A percentile compares a stretch with the other conserved stretches of the same genome.
Evolutionary conservation across 805 yeast genomes (phyloP).

Genomic region (Suhomyces tanzawaensis): DNA sequence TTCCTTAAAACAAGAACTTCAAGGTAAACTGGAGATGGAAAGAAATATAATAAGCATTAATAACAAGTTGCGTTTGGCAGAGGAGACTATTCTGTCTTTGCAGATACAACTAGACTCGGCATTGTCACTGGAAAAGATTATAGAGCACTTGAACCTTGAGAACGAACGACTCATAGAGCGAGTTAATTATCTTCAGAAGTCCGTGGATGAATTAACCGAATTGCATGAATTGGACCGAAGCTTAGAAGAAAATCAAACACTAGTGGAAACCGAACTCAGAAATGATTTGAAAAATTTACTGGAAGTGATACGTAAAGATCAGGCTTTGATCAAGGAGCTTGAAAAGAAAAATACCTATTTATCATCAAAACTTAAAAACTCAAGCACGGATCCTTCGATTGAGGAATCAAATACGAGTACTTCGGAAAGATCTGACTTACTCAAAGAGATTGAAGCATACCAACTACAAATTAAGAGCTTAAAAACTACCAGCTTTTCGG

Average conservation of each 20-base stretch:
- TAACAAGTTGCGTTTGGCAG: slow-evolving; percentile 18
- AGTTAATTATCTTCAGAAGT: slow-evolving; percentile 29
- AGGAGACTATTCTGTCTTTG: slow-evolving; percentile 23
- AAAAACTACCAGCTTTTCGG: slow-evolving; percentile 9
- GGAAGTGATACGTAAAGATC: slow-evolving; percentile 15
- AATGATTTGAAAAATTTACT: slow-evolving; percentile 30
- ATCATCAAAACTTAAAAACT: slow-evolving; percentile 17
- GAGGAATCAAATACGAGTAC: background rate
- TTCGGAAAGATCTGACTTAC: background rate
- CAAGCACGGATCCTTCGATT: background rate
- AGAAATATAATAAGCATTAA: slow-evolving; percentile 29
- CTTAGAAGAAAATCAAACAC: slow-evolving; percentile 21
- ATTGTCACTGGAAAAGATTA: slow-evolving; percentile 33
- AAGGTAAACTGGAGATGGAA: slow-evolving; percentile 28
- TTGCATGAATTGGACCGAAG: slow-evolving; percentile 49
- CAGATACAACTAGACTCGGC: slow-evolving; percentile 34
- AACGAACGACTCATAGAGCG: slow-evolving; percentile 35
- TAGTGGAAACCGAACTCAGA: slow-evolving; percentile 25
- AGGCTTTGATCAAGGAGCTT: slow-evolving; percentile 15
- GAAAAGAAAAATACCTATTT: slow-evolving; percentile 19
- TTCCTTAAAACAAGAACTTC: slow-evolving; percentile 5
- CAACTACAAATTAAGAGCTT: slow-evolving; percentile 15
- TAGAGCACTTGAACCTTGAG: slow-evolving; percentile 33
- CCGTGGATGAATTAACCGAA: slow-evolving; percentile 48
- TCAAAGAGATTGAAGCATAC: slow-evolving; percentile 14